These are phyloP conservation scores for Aspergillus costaricaensis DNA, from an alignment of 2,329 filamentous ascomycete species.

Conservation along the genomic window DNA sequence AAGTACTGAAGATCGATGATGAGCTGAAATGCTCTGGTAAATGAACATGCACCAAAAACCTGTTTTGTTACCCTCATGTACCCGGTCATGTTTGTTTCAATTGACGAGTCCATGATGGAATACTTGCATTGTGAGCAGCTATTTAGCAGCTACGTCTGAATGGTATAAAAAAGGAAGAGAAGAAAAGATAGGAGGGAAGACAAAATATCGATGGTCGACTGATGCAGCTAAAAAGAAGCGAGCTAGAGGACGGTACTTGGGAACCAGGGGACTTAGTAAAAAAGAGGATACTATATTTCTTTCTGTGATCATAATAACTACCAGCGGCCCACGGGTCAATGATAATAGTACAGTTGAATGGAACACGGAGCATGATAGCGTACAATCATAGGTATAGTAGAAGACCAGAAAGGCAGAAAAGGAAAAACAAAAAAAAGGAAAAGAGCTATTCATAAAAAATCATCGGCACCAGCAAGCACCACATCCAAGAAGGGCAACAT, in stretches of 20 bases:
- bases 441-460: too few species aligned
- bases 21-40: not conserved
- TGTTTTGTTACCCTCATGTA: not conserved
- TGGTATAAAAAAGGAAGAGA: too few species aligned
- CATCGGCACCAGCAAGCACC: not conserved
- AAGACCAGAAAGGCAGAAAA: too few species aligned
- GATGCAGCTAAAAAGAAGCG: not conserved
- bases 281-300: not conserved
- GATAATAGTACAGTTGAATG: conserved; percentile 3
- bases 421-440: too few species aligned
- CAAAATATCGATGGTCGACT: not conserved
- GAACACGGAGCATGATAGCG: conserved; percentile 1
- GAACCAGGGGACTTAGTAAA: not conserved
- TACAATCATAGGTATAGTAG: conserved; percentile 11
- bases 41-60: not conserved
- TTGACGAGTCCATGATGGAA: conserved; percentile 17
- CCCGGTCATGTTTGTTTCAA: conserved; percentile 9
- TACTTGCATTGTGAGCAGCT: conserved; percentile 17
- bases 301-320: conserved; percentile 2
- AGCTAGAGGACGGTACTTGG: not conserved
- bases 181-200: not conserved
- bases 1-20: not conserved
- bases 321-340: not conserved
- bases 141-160: not conserved
- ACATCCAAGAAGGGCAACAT: too few species aligned